Evolutionary conservation across 192 early-diverging fungal genomes (phyloP), one percentile per base, ranked within the genome.

Genomic region (Jimgerdemannia lactiflua): DNA sequence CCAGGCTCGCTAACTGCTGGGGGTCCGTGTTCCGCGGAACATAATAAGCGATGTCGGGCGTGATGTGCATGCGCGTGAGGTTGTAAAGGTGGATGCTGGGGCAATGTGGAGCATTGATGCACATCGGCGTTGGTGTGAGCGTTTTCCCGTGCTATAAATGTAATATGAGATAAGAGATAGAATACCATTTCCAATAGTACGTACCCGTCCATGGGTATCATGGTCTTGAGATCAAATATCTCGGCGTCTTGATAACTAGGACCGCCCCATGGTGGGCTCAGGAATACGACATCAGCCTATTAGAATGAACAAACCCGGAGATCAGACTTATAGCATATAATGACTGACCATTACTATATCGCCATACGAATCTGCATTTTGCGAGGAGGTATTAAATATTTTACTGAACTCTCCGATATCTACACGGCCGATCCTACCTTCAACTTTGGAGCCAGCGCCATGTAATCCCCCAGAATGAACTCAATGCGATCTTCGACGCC

Each of bases 181-280:
- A 44, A n/a, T 75, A 63, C 10, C 49, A 17, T 4, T 63, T 77
- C 7, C 69, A 40, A 64, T 3, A 64, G 6, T 67, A 65, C 76
- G 77, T 90, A 91, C 91, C 93, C 91, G 70, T 93, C 85, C 65
- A 94, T 84, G 39, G 90, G 89, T 73, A 94, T 90, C 87, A 92
- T 94, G 41, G 84, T 78, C 70, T 92, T 85, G 29, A 96, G 70
- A 78, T 94, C 87, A 86, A 86, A 95, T 4, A 81, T 80, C 0
- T 86, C 75, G 6, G 80, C 80, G 4, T 79, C 79, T 14, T 88
- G 72, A 79, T 98, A 98, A 64, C 89, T 80, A 70, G 95, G 95
- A 0, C 94, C 95, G 67, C 97, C 97, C 97, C 97, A 99, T 54
- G 97, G 96, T 63, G 96, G 96, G 70, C 95, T 97, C 75, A 99